Base-by-base conservation (phyloP, 2,329 filamentous ascomycete genomes). In the Penicillium sp. region DNA sequence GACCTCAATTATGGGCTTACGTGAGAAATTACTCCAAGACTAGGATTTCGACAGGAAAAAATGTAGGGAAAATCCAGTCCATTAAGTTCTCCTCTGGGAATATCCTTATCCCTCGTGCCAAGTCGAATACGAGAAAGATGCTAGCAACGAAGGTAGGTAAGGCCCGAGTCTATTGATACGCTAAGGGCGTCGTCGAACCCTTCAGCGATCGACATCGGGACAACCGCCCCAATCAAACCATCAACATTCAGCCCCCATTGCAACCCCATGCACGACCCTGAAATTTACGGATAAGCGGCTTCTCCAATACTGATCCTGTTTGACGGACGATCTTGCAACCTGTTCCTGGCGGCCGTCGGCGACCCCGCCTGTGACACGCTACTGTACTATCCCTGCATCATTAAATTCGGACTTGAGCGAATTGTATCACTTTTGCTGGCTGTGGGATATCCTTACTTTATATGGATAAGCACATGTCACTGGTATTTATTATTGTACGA, bases 181-280 rank as follows among this genome's bases (percentile, higher is more conserved):
- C 31, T 15, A 6, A n/a, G 14, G 31, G 15, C 14, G 31, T 7
- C 33, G n/a, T 9, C 33, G 7, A 18, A 9, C 18, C 33, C 15
- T 18, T 37, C 4, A n/a, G 7, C 8, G 27, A 18, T 46, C 47
- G 41, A 15, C 58, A 62, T 61, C 52, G 48, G 52, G 45, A 42
- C 15, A 42, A 46, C 40, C 29, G 51, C 48, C 45, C 43, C 18
- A 35, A 26, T 27, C 11, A 53, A 45, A 37, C 50, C 46, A 45
- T 56, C 11, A 25, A 23, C 42, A 33, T 42, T 31, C 52, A 49
- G 45, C 51, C 47, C 50, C 54, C 33, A 31, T 49, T 55, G 49
- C 35, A 57, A 55, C 53, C 49, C 53, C 47, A 29, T 46, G 35
- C 41, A 7, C 27, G 14, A 50, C 51, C 49, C 44, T 57, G 56